These are phyloP conservation scores for Skeletonema potamos DNA, from an alignment of 108 stramenopile genomes.

Conservation along the genomic window DNA sequence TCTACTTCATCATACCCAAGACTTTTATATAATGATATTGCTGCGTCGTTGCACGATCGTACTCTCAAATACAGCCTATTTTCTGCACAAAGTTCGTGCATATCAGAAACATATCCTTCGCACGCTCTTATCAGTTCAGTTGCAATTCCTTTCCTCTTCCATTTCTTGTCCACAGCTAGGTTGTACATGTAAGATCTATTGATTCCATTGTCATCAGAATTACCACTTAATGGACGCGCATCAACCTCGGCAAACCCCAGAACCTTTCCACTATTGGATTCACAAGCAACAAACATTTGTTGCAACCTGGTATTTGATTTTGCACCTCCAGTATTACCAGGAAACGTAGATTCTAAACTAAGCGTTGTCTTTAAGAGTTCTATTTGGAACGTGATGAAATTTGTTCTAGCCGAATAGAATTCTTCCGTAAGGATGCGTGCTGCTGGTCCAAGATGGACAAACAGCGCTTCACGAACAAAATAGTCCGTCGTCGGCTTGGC, in stretches of 20 bases:
- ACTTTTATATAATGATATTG: slow-evolving; percentile 53
- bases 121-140: slow-evolving; percentile 52
- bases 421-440: slow-evolving; percentile 67
- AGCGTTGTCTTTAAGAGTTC: slow-evolving; percentile 63
- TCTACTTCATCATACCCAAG: slow-evolving; percentile 54
- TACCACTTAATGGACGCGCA: slow-evolving; percentile 23
- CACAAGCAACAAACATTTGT: slow-evolving; percentile 71
- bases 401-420: slow-evolving; percentile 61
- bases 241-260: slow-evolving; percentile 70
- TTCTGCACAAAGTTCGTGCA: slow-evolving; percentile 19
- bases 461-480: slow-evolving; percentile 38
- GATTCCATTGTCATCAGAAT: slow-evolving; percentile 5
- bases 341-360: slow-evolving; percentile 61
- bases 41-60: slow-evolving; percentile 52
- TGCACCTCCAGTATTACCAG: slow-evolving; percentile 19
- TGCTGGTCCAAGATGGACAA: slow-evolving; percentile 52
- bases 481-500: slow-evolving; percentile 1
- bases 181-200: slow-evolving; percentile 79
- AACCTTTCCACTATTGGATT: slow-evolving; percentile 39
- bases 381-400: slow-evolving; percentile 65
- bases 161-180: slow-evolving; percentile 60
- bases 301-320: slow-evolving; percentile 23
- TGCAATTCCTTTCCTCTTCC: slow-evolving; percentile 64
- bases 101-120: slow-evolving; percentile 50
- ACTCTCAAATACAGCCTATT: slow-evolving; percentile 58